Evolutionary conservation across 2,329 filamentous ascomycete genomes (phyloP).

Genomic region (Chrysoporthe austroafricana): DNA sequence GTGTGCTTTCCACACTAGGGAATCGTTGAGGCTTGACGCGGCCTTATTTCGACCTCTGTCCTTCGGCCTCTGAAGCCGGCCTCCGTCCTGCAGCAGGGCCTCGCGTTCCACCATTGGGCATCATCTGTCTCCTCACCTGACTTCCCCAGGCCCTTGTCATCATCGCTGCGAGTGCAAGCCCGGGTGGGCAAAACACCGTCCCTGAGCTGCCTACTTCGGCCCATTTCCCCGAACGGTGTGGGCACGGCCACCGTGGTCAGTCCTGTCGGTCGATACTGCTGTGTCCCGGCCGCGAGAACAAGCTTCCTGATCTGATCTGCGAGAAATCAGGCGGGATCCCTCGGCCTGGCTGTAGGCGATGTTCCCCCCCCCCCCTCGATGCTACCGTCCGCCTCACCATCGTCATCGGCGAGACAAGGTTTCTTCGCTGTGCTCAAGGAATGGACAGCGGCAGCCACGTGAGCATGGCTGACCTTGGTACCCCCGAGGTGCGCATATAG

Average conservation of each 20-base stretch:
- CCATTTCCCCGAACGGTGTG: constrained; percentile 4
- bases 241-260: neutral
- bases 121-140: constrained; percentile 11
- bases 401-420: neutral
- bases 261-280: constrained; percentile 5
- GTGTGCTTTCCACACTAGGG: neutral
- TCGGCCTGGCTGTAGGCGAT: neutral
- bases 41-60: neutral
- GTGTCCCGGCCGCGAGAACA: neutral
- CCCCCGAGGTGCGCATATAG: neutral
- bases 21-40: neutral
- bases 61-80: neutral
- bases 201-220: constrained; percentile 12
- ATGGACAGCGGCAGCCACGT: neutral
- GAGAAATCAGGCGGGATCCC: neutral
- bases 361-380: neutral
- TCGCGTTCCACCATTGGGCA: neutral
- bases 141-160: neutral
- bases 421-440: neutral
- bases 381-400: neutral
- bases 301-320: constrained; percentile 8
- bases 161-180: neutral
- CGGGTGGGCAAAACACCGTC: neutral
- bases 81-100: neutral
- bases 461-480: neutral